Base-by-base conservation (phyloP, 352 stramenopile genomes). In the Aphanomyces cochlioides region DNA sequence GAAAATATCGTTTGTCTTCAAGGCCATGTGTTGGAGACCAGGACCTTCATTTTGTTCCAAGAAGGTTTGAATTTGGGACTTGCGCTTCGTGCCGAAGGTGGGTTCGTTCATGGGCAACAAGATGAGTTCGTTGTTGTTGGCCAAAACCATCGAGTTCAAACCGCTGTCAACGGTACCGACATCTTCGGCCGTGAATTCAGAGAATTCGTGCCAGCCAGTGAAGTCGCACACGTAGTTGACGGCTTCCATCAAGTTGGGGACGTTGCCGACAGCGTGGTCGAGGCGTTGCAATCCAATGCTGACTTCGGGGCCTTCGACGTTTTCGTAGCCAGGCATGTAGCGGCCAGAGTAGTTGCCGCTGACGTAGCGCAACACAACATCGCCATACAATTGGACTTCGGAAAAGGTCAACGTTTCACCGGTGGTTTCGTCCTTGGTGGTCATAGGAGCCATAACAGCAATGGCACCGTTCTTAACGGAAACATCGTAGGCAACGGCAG, bases 1-100 rank as follows among this genome's bases (percentile, higher is more conserved):
- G 76, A 99, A 98, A 70, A 99, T 98, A 78, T 99, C 94, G 75
- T 95, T 76, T 2, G 94, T 98, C 77, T 98, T 98, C 59, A 98
- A 82, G n/a, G 95, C 95, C 76, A 99, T 93, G 83, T 98, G 95
- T 83, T 99, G 96, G 47, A 99, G 79, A 38, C 96, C 96, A 4
- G 91, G 67, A 36, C 96, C 96, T 41, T 96, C 89, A 75, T 99
- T 98, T 77, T 98, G 91, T 80, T 97, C 91, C 7, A 99, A 69
- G 75, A 96, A 99, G 7, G 93, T 98, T 78, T 98, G 92, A 72
- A 98, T 98, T 78, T 98, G 93, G 72, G 82, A 96, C 79, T 98
- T 98, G 66, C 91, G 83, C 77, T 91, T 95, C 10, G 84, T 93
- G 64, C 92, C 94, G 63, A 96, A 92, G 7, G 92, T 98, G 12